These are phyloP conservation scores for Solioccasus polychromus DNA, from an alignment of 768 basidiomycete genomes.

Conservation along the genomic window DNA sequence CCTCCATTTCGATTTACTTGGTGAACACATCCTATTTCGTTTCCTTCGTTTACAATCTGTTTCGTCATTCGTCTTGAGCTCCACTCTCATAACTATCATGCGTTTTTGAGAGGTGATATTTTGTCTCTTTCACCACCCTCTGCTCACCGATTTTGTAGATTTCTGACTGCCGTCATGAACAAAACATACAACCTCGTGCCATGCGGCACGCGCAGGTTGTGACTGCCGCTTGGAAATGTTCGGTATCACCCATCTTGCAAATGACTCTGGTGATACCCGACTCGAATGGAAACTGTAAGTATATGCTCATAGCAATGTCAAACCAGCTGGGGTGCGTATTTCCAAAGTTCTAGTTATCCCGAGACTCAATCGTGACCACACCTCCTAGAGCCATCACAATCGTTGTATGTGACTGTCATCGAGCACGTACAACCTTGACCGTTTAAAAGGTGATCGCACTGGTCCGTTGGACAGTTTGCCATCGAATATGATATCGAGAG, in stretches of 20 bases:
- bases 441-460: conserved; percentile 53
- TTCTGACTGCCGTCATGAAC: conserved; percentile 48
- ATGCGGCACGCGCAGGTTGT: conserved; percentile 41
- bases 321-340: conserved; percentile 61
- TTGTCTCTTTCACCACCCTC: neutral
- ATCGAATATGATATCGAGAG: conserved; percentile 37
- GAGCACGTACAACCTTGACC: neutral
- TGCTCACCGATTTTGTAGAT: conserved; percentile 35
- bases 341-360: neutral
- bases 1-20: conserved; percentile 40
- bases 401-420: conserved; percentile 14
- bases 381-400: conserved; percentile 22
- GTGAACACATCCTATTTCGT: conserved; percentile 45
- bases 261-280: no score
- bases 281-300: no score
- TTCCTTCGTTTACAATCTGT: conserved; percentile 45
- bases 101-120: conserved; percentile 52
- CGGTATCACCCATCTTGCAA: no score
- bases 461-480: conserved; percentile 54
- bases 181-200: conserved; percentile 46
- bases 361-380: conserved; percentile 6
- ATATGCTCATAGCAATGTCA: conserved; percentile 75
- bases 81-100: conserved; percentile 49
- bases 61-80: conserved; percentile 45
- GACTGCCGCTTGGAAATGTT: conserved; percentile 51